Base-by-base conservation (phyloP, 2,329 filamentous ascomycete species). In the Didymella pinodella region DNA sequence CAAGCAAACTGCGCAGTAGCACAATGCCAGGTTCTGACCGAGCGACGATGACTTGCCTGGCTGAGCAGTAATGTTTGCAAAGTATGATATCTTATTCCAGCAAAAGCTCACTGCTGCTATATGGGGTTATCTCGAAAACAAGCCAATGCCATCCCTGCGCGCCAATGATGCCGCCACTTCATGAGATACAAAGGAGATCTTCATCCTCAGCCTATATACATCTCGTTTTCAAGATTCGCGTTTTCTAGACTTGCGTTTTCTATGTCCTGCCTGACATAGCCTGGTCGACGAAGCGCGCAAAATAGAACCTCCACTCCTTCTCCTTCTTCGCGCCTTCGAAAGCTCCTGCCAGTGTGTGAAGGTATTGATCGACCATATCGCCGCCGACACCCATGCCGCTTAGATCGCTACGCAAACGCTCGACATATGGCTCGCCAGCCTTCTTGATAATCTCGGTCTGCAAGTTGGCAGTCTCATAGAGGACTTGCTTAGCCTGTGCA, bases 391-490 rank as follows among this genome's bases (percentile, higher is more conserved):
- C 89, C 65, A 92, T 81, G 45, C 81, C 83, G 0, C 86, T 83
- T 65, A 93, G 86, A 57, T 93, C 84, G 16, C 82, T 80, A 65
- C 87, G 86, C 46, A 94, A 77, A 69, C 90, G 85, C 60, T 86
- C 84, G 25, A 94, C 84, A 75, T 97, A 98, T 55, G 87, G 84
- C 50, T 90, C 86, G 26, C 95, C 95, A 12, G 92, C 94, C 81
- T 98, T 98, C 66, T 86, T 84, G 74, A 97, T 94, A 62, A 99
- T 95, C 34, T 86, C 89, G 78, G 95, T 92, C 78, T 99, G 93
- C 59, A 99, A 80, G 2, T 85, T 86, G 2, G 93, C 93, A 62
- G 96, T 92, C 80, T 99, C 95, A 54, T 88, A 88, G 38, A 99
- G 85, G 1, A 97, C 91, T 76, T 93, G 90, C 75, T 90, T 91